These are phyloP conservation scores for Penicillium corylophilum DNA, from an alignment of 2,329 filamentous ascomycete genomes.

Conservation along the genomic window DNA sequence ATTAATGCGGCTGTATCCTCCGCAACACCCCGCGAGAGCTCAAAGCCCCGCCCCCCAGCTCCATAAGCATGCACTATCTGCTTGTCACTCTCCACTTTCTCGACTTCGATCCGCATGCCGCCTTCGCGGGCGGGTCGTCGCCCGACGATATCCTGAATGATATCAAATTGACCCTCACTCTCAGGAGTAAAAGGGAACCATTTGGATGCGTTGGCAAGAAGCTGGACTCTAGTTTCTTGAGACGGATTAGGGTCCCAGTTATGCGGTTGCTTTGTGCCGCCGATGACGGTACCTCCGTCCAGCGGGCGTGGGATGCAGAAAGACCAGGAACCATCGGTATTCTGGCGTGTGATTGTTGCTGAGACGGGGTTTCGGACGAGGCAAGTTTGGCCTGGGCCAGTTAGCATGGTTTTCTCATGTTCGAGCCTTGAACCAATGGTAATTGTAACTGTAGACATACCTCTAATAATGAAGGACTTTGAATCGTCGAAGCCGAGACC, in stretches of 20 bases:
- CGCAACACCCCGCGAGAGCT: slow-evolving; percentile 62
- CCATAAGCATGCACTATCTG: slow-evolving; percentile 58
- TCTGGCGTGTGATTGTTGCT: slow-evolving; percentile 59
- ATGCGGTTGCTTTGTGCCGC: slow-evolving; percentile 63
- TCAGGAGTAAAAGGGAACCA: slow-evolving; percentile 43
- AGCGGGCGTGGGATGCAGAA: slow-evolving; percentile 63
- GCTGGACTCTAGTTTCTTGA: slow-evolving; percentile 44
- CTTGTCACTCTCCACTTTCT: slow-evolving; percentile 34
- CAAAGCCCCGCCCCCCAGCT: slow-evolving; percentile 60
- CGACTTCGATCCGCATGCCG: slow-evolving; percentile 55
- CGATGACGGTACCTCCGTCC: slow-evolving; percentile 64
- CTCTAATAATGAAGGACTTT: slow-evolving; percentile 45
- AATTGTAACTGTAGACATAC: slow-evolving; percentile 18
- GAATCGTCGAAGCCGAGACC: slow-evolving; percentile 46
- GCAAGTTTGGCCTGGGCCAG: slow-evolving; percentile 45
- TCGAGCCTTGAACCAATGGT: no score
- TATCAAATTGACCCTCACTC: slow-evolving; percentile 39
- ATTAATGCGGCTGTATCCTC: slow-evolving; percentile 50
- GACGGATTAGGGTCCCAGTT: slow-evolving; percentile 56
- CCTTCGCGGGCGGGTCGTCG: slow-evolving; percentile 47
- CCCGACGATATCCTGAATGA: slow-evolving; percentile 49
- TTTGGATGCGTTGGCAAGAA: slow-evolving; percentile 48
- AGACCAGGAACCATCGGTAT: slow-evolving; percentile 61
- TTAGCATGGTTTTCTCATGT: background rate
- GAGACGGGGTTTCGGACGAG: slow-evolving; percentile 47